phyloP scores from a whole-genome alignment of 2,329 filamentous ascomycete species.

The Cladosporium sp. region DNA sequence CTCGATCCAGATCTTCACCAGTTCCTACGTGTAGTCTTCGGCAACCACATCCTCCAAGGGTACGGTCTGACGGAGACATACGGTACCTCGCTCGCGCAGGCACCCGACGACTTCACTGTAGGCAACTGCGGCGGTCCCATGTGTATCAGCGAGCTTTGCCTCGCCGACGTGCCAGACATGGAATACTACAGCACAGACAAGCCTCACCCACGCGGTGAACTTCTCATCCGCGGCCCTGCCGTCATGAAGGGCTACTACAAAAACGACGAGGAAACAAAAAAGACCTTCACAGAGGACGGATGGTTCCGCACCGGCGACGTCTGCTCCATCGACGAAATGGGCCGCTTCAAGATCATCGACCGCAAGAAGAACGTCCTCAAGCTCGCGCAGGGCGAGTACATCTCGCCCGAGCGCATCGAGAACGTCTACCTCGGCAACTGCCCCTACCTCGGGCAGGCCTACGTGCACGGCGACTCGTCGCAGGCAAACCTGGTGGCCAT shows the following conservation, averaged over 20 bases:
- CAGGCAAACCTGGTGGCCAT: slow-evolving; percentile 80
- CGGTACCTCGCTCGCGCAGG: slow-evolving; percentile 68
- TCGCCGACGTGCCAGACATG: slow-evolving; percentile 87
- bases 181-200: slow-evolving; percentile 86
- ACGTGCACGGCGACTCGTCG: slow-evolving; percentile 83
- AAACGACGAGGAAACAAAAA: slow-evolving; percentile 81
- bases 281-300: slow-evolving; percentile 77
- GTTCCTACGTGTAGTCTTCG: slow-evolving; percentile 82
- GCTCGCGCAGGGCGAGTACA: slow-evolving; percentile 95
- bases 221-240: slow-evolving; percentile 75
- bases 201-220: slow-evolving; percentile 84
- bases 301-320: slow-evolving; percentile 99
- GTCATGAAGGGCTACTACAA: slow-evolving; percentile 87
- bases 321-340: slow-evolving; percentile 74
- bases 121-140: slow-evolving; percentile 79
- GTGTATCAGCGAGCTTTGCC: slow-evolving; percentile 67
- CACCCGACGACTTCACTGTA: slow-evolving; percentile 63
- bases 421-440: slow-evolving; percentile 85
- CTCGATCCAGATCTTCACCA: slow-evolving; percentile 83
- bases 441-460: slow-evolving; percentile 72
- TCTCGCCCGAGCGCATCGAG: slow-evolving; percentile 95
- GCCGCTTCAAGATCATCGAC: slow-evolving; percentile 90
- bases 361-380: slow-evolving; percentile 99
- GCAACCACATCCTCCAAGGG: slow-evolving; percentile 75
- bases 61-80: slow-evolving; percentile 96